Evolutionary conservation across 352 stramenopile species (phyloP).

Genomic region (Elongisporangium prolatum): DNA sequence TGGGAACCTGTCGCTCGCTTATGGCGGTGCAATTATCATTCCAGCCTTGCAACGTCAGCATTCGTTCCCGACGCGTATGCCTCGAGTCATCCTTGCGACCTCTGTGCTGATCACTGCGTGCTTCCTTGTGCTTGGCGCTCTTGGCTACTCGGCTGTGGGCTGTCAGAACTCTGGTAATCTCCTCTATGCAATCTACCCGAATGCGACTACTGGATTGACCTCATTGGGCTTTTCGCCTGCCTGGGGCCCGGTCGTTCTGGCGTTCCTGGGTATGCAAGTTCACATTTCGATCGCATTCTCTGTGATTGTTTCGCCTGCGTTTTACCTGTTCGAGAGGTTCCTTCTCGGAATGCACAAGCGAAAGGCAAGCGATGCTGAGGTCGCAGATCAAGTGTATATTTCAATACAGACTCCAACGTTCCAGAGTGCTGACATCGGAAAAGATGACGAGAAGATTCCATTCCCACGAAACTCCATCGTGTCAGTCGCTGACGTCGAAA

Average conservation of each 20-base stretch:
- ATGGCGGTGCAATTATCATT: slow-evolving; percentile 23
- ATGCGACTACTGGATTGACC: slow-evolving; percentile 8
- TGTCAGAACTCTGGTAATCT: slow-evolving; percentile 29
- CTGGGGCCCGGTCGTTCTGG: slow-evolving; percentile 15
- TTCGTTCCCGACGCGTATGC: slow-evolving; percentile 23
- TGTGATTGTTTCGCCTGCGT: slow-evolving; percentile 18
- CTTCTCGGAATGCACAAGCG: slow-evolving; percentile 24
- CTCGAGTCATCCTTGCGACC: slow-evolving; percentile 18
- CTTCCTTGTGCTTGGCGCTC: slow-evolving; percentile 18
- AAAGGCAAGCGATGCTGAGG: background rate
- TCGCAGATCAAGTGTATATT: slow-evolving; percentile 1
- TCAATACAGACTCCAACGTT: too few species aligned
- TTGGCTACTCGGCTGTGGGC: slow-evolving; percentile 31
- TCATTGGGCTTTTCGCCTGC: slow-evolving; percentile 18
- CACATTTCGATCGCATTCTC: slow-evolving; percentile 21
- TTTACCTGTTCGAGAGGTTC: slow-evolving; percentile 16
- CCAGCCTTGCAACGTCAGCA: slow-evolving; percentile 23
- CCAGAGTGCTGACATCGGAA: background rate
- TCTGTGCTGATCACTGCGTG: slow-evolving; percentile 19
- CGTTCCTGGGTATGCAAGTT: slow-evolving; percentile 19
- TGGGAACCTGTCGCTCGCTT: slow-evolving; percentile 29
- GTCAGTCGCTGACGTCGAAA: slow-evolving; percentile 1
- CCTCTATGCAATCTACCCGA: slow-evolving; percentile 26
- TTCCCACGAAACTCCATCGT: background rate
- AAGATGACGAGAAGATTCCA: background rate